Conservation (phyloP, 768 basidiomycete genomes). For the Russula virescens region DNA sequence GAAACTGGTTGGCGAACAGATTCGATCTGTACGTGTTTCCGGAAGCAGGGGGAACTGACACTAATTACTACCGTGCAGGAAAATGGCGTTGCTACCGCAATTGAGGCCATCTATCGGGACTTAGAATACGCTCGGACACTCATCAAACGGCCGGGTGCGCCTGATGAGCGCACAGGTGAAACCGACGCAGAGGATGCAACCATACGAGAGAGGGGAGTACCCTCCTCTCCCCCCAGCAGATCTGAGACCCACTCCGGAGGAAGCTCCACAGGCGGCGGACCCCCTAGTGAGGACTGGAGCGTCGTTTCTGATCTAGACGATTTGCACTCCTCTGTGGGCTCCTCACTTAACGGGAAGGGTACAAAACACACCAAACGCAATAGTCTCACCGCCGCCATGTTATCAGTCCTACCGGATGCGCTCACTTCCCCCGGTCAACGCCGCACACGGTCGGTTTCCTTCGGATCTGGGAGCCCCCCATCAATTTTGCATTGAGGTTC, state of each 20-base stretch:
- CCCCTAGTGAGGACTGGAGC: constrained; percentile 80
- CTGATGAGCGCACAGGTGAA: constrained; percentile 24
- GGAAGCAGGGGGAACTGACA: neutral
- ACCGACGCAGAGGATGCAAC: constrained; percentile 35
- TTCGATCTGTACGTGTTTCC: constrained; percentile 57
- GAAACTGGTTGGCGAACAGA: constrained; percentile 76
- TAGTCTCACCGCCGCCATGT: constrained; percentile 24
- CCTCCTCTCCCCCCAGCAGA: constrained; percentile 23
- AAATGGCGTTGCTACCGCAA: constrained; percentile 88
- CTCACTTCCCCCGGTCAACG: constrained; percentile 21
- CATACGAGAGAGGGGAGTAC: constrained; percentile 27
- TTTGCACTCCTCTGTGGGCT: constrained; percentile 48
- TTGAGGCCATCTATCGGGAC: constrained; percentile 95
- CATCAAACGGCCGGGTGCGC: constrained; percentile 51
- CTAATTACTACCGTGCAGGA: constrained; percentile 47
- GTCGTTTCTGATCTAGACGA: constrained; percentile 77
- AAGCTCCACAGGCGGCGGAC: constrained; percentile 43
- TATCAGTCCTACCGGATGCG: constrained; percentile 24
- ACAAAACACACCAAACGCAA: constrained; percentile 42
- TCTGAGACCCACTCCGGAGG: constrained; percentile 24
- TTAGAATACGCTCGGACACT: constrained; percentile 89
- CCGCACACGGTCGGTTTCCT: constrained; percentile 19
- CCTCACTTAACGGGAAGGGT: constrained; percentile 26
- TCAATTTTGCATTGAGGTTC: neutral
- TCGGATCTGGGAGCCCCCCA: constrained; percentile 13